Evolutionary conservation across 2,329 filamentous ascomycete species (phyloP), one percentile per base, ranked within the genome.

Genomic region (Fusarium sp.): DNA sequence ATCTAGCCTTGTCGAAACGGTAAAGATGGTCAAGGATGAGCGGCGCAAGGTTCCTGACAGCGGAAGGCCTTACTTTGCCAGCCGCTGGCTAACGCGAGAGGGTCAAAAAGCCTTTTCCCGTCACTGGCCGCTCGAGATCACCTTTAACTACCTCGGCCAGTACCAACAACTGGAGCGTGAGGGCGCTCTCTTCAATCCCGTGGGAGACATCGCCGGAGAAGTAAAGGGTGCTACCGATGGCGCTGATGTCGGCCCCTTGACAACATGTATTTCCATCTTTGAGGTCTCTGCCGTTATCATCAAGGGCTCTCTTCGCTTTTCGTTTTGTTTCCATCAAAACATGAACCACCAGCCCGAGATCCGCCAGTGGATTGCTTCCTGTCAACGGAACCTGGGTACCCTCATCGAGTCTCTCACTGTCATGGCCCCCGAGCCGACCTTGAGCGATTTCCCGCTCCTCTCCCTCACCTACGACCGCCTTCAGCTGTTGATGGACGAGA

Each of bases 241-340:
- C 1, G 53, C 64, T 19, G 64, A 67, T 2, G 6, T 67, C 0
- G 64, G 64, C 2, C 35, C 53, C 5, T 2, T 50, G 3, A 53
- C 64, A 6, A 35, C 57, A n/a, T 63, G 64, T 21, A 79, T 82
- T n/a, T 77, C 81, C 1, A 63, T 81, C 1, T 81, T 83, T 19
- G 80, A 83, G 57, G 71, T 82, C 15, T 80, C 77, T 5, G 75
- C 79, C 11, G 76, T 76, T 45, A 72, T 81, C 17, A 74, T 80
- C 17, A 73, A 78, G 19, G 80, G 77, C 17, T 72, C 72, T 35
- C 77, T 79, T 2, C 76, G 76, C 19, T 68, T 82, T 58, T 78
- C 78, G 14, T 77, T 82, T 21, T 63, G 79, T 0, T 81, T 79
- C 68, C 79, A 78, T 52, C 70, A 70, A 14, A 70, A 75, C 31